A percentile compares a stretch with the other conserved stretches of the same genome.
Evolutionary conservation across 2,329 filamentous ascomycete genomes (phyloP).

Genomic region (Gnomoniopsis smithogilvyi): DNA sequence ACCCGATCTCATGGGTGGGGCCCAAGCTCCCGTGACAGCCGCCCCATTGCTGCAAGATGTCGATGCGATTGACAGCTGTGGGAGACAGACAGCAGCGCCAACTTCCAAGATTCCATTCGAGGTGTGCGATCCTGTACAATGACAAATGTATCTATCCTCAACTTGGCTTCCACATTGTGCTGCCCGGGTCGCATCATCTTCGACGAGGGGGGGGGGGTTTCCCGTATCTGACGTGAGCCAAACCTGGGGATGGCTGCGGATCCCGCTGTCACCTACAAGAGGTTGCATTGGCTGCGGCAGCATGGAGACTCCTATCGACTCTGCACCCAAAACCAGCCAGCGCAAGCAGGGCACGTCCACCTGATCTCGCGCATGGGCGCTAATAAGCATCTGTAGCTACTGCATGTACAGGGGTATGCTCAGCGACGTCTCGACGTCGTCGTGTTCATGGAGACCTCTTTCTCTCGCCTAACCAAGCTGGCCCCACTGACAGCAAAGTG

Average conservation of each 20-base stretch:
- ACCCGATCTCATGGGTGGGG: neutral
- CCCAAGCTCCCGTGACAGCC: neutral
- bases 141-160: neutral
- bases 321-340: slow-evolving; percentile 2
- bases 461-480: neutral
- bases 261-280: neutral
- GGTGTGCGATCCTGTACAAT: neutral
- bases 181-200: slow-evolving; percentile 14
- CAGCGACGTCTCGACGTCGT: slow-evolving; percentile 10
- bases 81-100: neutral
- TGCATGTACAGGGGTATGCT: slow-evolving; percentile 3
- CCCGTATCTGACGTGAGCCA: slow-evolving; percentile 18
- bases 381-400: slow-evolving; percentile 5
- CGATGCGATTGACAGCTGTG: neutral
- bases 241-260: slow-evolving; percentile 1
- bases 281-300: neutral
- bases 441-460: neutral
- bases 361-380: slow-evolving; percentile 14
- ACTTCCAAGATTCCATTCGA: neutral
- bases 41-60: slow-evolving; percentile 3
- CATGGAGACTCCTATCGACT: neutral
- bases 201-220: neutral
- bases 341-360: slow-evolving; percentile 2
- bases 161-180: neutral
- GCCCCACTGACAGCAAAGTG: neutral